phyloP scores from a whole-genome alignment of 78 protist species.

The Pigoraptor vietnamica region DNA sequence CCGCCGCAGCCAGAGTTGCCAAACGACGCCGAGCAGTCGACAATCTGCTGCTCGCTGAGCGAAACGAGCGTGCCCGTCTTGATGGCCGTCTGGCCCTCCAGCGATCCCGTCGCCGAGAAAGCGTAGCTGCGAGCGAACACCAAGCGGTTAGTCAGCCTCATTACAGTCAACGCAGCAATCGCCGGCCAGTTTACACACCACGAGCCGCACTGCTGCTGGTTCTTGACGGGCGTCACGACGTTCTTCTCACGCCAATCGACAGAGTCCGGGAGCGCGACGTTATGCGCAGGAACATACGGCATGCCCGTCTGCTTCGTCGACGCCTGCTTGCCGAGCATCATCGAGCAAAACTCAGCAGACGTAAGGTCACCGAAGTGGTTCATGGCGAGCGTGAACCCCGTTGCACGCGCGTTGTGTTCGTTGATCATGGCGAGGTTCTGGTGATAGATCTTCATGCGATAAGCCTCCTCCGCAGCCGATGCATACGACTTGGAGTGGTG shows the following conservation, averaged over 20 bases:
- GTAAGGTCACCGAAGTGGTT: not conserved
- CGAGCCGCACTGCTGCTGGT: conserved; percentile 55
- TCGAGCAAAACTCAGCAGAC: not conserved
- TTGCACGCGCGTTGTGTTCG: not conserved
- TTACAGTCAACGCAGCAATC: not conserved
- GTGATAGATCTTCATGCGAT: not conserved
- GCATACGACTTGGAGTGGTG: not conserved
- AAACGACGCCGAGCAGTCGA: not conserved
- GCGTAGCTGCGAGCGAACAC: conserved; percentile 22
- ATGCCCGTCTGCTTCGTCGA: not conserved
- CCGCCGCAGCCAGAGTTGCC: conserved; percentile 2
- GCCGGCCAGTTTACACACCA: conserved; percentile 33
- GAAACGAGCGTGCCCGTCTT: conserved; percentile 16
- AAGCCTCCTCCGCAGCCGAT: not conserved
- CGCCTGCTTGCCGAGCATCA: not conserved
- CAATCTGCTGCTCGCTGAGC: conserved; percentile 29
- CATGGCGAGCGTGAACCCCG: not conserved
- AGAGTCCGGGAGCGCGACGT: not conserved
- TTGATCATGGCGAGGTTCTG: not conserved
- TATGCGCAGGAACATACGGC: not conserved
- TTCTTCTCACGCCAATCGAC: conserved; percentile 41
- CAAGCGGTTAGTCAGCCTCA: not conserved
- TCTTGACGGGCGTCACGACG: conserved; percentile 48
- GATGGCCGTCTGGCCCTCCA: conserved; percentile 20
- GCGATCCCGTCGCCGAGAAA: conserved; percentile 17